phyloP scores from a whole-genome alignment of 495 filamentous ascomycete species.

The Aspergillus leporis region DNA sequence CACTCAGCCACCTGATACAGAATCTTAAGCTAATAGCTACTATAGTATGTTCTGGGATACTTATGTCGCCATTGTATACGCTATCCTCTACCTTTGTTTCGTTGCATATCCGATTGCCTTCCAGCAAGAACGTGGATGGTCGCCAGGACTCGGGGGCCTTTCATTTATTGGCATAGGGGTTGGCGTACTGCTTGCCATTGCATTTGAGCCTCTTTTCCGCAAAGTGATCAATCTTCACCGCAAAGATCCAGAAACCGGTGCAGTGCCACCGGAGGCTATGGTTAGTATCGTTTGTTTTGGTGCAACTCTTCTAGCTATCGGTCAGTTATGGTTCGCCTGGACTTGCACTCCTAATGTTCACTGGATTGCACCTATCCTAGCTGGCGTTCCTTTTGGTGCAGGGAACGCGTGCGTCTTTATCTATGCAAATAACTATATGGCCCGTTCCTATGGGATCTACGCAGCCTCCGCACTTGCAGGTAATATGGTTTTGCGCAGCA shows the following conservation, averaged over 20 bases:
- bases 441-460: slow-evolving; percentile 72
- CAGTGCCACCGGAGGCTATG: slow-evolving; percentile 67
- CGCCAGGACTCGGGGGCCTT: slow-evolving; percentile 62
- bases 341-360: slow-evolving; percentile 71
- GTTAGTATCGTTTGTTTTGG: slow-evolving; percentile 69
- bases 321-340: slow-evolving; percentile 77
- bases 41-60: slow-evolving; percentile 67
- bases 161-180: slow-evolving; percentile 72
- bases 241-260: slow-evolving; percentile 62
- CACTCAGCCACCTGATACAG: slow-evolving; percentile 44
- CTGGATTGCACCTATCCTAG: slow-evolving; percentile 71
- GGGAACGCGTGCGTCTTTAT: slow-evolving; percentile 76
- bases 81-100: slow-evolving; percentile 81
- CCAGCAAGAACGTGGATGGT: slow-evolving; percentile 67
- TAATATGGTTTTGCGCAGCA: slow-evolving; percentile 62
- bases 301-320: slow-evolving; percentile 61
- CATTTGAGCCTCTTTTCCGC: slow-evolving; percentile 64
- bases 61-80: slow-evolving; percentile 63
- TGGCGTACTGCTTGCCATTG: slow-evolving; percentile 63
- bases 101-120: slow-evolving; percentile 79
- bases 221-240: slow-evolving; percentile 65
- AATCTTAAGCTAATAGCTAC: slow-evolving; percentile 28
- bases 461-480: slow-evolving; percentile 74
- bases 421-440: slow-evolving; percentile 73
- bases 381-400: slow-evolving; percentile 72